A percentile compares a stretch with the other conserved stretches of the same genome.
Conservation (phyloP, 352 stramenopile genomes). For the Aphanomyces cochlioides region DNA sequence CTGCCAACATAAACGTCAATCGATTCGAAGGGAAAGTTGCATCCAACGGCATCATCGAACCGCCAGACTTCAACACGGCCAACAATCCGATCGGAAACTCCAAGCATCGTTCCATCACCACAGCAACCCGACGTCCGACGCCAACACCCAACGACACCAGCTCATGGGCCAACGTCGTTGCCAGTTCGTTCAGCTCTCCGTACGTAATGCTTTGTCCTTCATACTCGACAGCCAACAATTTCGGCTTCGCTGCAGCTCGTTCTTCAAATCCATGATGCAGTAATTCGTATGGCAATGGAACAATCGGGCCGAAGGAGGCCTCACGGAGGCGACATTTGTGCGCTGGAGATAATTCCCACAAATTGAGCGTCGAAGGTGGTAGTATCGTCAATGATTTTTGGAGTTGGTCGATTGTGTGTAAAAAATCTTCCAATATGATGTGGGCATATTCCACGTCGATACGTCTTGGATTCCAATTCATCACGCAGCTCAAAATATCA, state of each 20-base stretch:
- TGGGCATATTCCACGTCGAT: too few relatives aligned
- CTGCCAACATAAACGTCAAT: background rate
- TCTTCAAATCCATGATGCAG: background rate
- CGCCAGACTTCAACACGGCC: background rate
- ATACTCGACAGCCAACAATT: background rate
- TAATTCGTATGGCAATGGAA: background rate
- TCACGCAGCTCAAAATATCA: too few relatives aligned
- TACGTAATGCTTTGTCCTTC: background rate
- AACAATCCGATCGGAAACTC: slow-evolving; percentile 8
- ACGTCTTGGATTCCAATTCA: too few relatives aligned
- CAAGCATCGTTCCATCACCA: slow-evolving; percentile 5
- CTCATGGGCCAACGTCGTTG: background rate
- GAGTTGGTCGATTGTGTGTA: too few relatives aligned
- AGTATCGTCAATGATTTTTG: too few relatives aligned
- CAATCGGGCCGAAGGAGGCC: background rate
- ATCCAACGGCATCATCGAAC: background rate
- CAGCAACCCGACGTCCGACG: background rate
- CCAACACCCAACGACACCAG: background rate
- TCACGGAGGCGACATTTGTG: too few relatives aligned
- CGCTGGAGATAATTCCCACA: too few relatives aligned
- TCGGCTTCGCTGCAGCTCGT: background rate
- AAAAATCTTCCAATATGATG: too few relatives aligned
- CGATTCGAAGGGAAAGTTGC: background rate
- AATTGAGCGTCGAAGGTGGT: too few relatives aligned
- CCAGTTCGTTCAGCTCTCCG: background rate